Evolutionary conservation across 345 rosid genomes (phyloP).

Genomic region (Aethionema arabicum): DNA sequence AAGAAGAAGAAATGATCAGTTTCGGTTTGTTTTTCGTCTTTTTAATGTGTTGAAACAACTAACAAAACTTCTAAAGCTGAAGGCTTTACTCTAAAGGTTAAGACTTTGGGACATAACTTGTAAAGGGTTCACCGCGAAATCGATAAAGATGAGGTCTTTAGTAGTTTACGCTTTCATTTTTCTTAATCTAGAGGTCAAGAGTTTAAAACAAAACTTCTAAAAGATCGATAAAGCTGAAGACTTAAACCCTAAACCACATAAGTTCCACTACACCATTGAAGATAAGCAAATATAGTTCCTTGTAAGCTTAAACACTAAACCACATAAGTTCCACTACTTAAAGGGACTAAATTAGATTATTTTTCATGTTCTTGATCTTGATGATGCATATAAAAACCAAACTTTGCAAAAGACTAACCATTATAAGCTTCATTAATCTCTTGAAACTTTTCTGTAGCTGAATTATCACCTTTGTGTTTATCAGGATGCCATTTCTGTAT

Average conservation of each 20-base stretch:
- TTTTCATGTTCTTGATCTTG: neutral
- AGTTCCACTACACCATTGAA: conserved; percentile 9
- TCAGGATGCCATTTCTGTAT: conserved; percentile 85
- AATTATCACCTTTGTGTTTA: conserved; percentile 72
- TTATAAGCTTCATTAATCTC: conserved; percentile 82
- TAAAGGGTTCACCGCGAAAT: neutral
- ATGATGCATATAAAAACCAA: conserved; percentile 7
- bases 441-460: conserved; percentile 65
- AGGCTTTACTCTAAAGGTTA: neutral
- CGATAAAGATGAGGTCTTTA: conserved; percentile 4
- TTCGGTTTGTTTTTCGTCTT: too few relatives aligned
- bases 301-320: neutral
- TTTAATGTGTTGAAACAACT: too few relatives aligned
- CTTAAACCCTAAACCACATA: neutral
- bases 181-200: neutral
- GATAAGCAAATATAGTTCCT: neutral
- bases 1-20: conserved; percentile 8
- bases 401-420: conserved; percentile 39
- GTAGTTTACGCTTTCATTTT: neutral
- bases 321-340: neutral
- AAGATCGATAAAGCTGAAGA: too few relatives aligned
- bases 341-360: neutral
- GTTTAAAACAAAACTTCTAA: too few relatives aligned
- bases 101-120: too few relatives aligned
- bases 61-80: too few relatives aligned